A percentile compares a stretch with the other conserved stretches of the same genome.
Evolutionary conservation across 148 eudicot genomes (phyloP).

Genomic region (Amaranthus palmeri): DNA sequence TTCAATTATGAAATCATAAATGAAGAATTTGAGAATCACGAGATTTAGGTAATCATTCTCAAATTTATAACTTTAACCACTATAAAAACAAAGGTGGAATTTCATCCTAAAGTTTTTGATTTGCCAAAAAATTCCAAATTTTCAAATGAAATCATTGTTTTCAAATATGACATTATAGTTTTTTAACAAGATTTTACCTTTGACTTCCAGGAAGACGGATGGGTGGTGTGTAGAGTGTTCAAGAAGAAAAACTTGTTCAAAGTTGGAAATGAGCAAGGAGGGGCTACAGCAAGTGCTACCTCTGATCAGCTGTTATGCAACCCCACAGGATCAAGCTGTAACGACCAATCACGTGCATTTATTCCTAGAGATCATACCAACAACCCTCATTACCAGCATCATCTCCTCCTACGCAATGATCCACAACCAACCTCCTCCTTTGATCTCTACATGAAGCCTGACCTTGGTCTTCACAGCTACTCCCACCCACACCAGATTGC

Average conservation of each 20-base stretch:
- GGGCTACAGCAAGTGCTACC: slow-evolving; percentile 30
- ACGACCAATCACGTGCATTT: slow-evolving; percentile 34
- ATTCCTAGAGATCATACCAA: slow-evolving; percentile 29
- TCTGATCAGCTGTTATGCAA: slow-evolving; percentile 39
- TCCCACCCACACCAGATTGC: slow-evolving; percentile 44
- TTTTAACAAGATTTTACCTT: not conserved
- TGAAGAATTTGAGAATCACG: too few species aligned
- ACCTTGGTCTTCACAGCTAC: slow-evolving; percentile 50
- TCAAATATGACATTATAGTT: too few species aligned
- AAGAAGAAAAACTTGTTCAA: slow-evolving; percentile 92
- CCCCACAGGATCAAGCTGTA: slow-evolving; percentile 29
- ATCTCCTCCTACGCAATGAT: slow-evolving; percentile 32
- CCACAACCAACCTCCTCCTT: slow-evolving; percentile 34
- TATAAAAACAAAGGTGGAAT: too few species aligned
- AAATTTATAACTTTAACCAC: too few species aligned
- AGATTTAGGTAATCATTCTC: too few species aligned
- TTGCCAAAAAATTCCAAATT: too few species aligned
- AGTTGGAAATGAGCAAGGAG: slow-evolving; percentile 39
- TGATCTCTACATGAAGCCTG: slow-evolving; percentile 47
- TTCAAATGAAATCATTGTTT: too few species aligned
- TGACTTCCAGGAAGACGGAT: slow-evolving; percentile 72
- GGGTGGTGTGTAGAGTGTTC: slow-evolving; percentile 93
- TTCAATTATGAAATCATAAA: too few species aligned
- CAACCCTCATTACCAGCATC: slow-evolving; percentile 37
- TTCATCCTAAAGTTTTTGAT: too few species aligned